phyloP scores from a whole-genome alignment of 2,329 filamentous ascomycete genomes.

The Aspergillus felis region DNA sequence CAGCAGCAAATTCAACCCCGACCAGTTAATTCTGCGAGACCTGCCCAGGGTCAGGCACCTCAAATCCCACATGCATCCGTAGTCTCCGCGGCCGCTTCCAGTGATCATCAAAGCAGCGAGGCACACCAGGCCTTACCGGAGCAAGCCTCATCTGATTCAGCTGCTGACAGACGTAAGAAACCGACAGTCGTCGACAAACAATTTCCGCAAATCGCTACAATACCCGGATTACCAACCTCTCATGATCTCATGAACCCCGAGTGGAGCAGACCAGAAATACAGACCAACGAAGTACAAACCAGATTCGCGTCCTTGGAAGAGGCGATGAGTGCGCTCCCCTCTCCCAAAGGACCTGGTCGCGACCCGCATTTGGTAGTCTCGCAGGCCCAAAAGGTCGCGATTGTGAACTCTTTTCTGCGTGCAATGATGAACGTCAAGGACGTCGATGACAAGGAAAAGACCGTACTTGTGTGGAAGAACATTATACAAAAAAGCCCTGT shows the following conservation, averaged over 20 bases:
- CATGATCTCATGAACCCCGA: conserved; percentile 9
- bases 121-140: background rate
- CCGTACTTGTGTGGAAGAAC: conserved; percentile 23
- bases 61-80: no score
- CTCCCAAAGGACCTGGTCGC: background rate
- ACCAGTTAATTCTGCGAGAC: no score
- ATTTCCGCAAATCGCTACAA: background rate
- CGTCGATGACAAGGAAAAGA: conserved; percentile 28
- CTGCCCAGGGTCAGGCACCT: no score
- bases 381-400: conserved; percentile 15
- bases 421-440: conserved; percentile 29
- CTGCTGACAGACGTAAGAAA: background rate
- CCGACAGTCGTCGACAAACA: background rate
- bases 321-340: conserved; percentile 8
- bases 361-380: conserved; percentile 27
- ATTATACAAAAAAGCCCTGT: conserved; percentile 10
- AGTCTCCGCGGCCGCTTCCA: no score
- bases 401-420: conserved; percentile 28
- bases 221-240: background rate
- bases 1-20: background rate
- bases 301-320: conserved; percentile 17
- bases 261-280: conserved; percentile 1
- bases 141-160: background rate
- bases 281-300: conserved; percentile 6
- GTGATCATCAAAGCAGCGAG: no score